These are phyloP conservation scores for Nephelium lappaceum DNA, from an alignment of 345 rosid genomes.

Conservation along the genomic window DNA sequence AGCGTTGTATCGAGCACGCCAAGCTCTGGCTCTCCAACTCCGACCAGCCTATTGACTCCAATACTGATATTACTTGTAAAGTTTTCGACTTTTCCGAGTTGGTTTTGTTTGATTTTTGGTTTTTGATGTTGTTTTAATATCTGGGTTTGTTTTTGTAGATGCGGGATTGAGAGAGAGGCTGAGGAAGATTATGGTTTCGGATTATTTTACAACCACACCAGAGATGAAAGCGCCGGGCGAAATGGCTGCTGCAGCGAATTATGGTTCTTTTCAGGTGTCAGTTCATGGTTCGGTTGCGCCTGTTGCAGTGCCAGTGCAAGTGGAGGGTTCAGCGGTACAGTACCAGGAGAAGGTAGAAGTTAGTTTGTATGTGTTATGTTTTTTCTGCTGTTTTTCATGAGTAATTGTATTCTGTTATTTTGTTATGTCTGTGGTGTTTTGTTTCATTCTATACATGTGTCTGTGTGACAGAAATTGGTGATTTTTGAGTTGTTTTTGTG, in stretches of 20 bases:
- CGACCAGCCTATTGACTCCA: constrained; percentile 57
- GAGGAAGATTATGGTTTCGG: constrained; percentile 81
- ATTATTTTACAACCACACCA: constrained; percentile 79
- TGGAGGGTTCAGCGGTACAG: constrained; percentile 43
- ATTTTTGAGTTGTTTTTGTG: not conserved
- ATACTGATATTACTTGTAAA: constrained; percentile 63
- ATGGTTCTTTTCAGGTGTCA: constrained; percentile 61
- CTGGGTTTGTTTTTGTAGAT: constrained; percentile 44
- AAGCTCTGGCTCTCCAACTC: constrained; percentile 76
- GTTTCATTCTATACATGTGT: not conserved
- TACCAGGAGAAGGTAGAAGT: constrained; percentile 51
- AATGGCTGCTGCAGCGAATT: constrained; percentile 73
- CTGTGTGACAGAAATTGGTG: constrained; percentile 6
- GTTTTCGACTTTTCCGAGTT: not conserved
- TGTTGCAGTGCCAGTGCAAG: constrained; percentile 37
- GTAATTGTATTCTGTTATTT: not conserved
- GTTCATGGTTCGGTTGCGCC: constrained; percentile 39
- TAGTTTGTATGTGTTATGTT: not conserved
- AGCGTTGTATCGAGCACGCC: constrained; percentile 72
- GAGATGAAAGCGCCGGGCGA: constrained; percentile 88
- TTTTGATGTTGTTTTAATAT: not conserved
- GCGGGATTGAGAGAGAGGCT: constrained; percentile 74
- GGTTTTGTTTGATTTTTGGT: not conserved
- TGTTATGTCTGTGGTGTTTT: too few species aligned
- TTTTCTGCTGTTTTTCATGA: not conserved